phyloP scores from a whole-genome alignment of 352 stramenopile genomes.

The Globisporangium camurandrum region DNA sequence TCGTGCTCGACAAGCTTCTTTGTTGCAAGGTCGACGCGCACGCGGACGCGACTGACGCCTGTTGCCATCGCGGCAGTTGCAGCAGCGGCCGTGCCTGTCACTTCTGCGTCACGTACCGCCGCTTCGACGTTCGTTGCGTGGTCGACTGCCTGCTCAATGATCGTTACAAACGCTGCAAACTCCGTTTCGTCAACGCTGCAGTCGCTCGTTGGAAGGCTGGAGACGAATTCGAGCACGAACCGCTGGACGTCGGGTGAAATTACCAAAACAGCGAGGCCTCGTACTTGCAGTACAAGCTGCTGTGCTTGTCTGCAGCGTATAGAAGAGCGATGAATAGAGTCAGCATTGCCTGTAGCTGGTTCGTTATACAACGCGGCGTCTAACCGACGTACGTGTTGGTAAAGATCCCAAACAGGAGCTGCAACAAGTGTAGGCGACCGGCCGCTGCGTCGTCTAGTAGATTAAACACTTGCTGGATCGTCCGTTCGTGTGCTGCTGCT shows the following conservation, averaged over 20 bases:
- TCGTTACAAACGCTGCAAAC: constrained; percentile 45
- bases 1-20: constrained; percentile 54
- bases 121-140: constrained; percentile 34
- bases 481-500: constrained; percentile 19
- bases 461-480: constrained; percentile 45
- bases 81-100: constrained; percentile 39
- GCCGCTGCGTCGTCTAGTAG: constrained; percentile 25
- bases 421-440: constrained; percentile 44
- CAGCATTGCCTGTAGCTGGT: too few relatives aligned
- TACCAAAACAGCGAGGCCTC: constrained; percentile 37
- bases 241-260: constrained; percentile 35
- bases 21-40: constrained; percentile 39
- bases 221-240: constrained; percentile 54
- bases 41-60: constrained; percentile 24
- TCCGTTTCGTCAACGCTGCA: constrained; percentile 22
- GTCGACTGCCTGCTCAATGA: constrained; percentile 47
- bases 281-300: constrained; percentile 31
- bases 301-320: constrained; percentile 20
- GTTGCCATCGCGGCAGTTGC: constrained; percentile 11
- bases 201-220: constrained; percentile 15
- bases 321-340: not conserved
- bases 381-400: constrained; percentile 38
- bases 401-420: constrained; percentile 48
- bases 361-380: too few relatives aligned
- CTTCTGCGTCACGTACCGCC: constrained; percentile 48